Percentiles rank a stretch among this genome's conserved stretches.
Conservation (phyloP, 176 grass and related monocot genomes). For the sorghum (Sorghum bicolor) region DNA sequence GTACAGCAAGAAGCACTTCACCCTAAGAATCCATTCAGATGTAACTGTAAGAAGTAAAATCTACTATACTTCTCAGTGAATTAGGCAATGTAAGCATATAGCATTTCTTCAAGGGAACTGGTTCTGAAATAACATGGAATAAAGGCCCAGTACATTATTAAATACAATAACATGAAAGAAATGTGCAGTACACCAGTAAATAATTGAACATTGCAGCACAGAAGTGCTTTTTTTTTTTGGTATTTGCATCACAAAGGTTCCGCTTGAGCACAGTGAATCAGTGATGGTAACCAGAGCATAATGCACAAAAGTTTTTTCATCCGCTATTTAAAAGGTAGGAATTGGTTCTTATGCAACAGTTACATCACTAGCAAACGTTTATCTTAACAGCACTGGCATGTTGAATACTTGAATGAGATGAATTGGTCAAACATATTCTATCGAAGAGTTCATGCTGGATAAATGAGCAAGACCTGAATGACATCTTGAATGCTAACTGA, state of each 20-base stretch:
- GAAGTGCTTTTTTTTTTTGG: not conserved
- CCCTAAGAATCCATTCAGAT: conserved; percentile 55
- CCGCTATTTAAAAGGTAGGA: not conserved
- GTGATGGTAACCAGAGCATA: not conserved
- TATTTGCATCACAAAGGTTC: not conserved
- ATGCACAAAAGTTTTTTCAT: not conserved
- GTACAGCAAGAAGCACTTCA: conserved; percentile 68
- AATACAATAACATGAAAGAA: conserved; percentile 12
- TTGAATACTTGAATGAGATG: not conserved
- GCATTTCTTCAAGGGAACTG: not conserved
- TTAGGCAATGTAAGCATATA: not conserved
- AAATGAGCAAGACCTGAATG: conserved; percentile 61
- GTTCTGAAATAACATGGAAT: not conserved
- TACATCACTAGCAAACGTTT: not conserved
- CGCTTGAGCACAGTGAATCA: not conserved
- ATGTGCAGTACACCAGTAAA: not conserved
- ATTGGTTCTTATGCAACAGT: not conserved
- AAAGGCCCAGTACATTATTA: not conserved
- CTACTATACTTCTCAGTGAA: conserved; percentile 20
- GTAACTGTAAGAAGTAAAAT: conserved; percentile 30
- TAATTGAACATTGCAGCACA: not conserved
- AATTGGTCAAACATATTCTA: not conserved
- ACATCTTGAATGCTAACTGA: conserved; percentile 79
- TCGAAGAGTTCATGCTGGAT: not conserved
- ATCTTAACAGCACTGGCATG: not conserved